Percentiles rank a stretch among this genome's conserved stretches.
phyloP scores from a whole-genome alignment of 2,329 filamentous ascomycete species.

The Xylariales sp. region DNA sequence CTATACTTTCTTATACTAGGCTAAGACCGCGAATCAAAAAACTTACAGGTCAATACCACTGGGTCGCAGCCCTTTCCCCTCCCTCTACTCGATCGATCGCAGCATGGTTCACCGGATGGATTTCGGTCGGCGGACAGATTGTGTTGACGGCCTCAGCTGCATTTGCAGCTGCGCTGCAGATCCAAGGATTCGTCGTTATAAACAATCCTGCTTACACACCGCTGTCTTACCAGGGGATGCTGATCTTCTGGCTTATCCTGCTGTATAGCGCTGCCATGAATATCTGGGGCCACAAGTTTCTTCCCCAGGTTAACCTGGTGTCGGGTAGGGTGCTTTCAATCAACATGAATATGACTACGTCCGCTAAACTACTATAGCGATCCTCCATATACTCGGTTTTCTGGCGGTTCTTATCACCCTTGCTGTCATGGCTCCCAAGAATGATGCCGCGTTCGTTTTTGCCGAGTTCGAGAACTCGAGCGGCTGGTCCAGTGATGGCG shows the following conservation, averaged over 20 bases:
- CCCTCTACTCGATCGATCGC: constrained; percentile 25
- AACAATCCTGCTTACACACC: constrained; percentile 36
- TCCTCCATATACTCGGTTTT: constrained; percentile 23
- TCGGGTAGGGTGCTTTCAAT: constrained; percentile 12
- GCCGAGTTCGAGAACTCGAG: constrained; percentile 24
- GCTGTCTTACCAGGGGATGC: constrained; percentile 38
- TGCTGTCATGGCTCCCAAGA: constrained; percentile 25
- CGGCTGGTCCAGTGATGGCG: constrained; percentile 24
- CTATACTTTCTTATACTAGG: not conserved
- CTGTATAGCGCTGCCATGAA: constrained; percentile 33
- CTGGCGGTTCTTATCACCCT: constrained; percentile 22
- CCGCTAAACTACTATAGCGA: not conserved
- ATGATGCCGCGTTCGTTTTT: constrained; percentile 24
- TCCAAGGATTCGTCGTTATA: constrained; percentile 37
- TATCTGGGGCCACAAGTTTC: constrained; percentile 32
- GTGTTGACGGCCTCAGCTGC: constrained; percentile 42
- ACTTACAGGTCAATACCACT: constrained; percentile 36
- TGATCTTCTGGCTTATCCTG: constrained; percentile 41
- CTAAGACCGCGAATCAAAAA: constrained; percentile 14
- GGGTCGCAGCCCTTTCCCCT: constrained; percentile 35
- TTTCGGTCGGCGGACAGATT: constrained; percentile 40
- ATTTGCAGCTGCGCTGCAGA: constrained; percentile 38
- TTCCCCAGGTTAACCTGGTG: constrained; percentile 31
- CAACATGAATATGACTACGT: too few relatives aligned
- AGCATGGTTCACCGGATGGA: constrained; percentile 39